These are phyloP conservation scores for Elsinoe arachidis DNA, from an alignment of 2,329 filamentous ascomycete genomes.

Conservation along the genomic window DNA sequence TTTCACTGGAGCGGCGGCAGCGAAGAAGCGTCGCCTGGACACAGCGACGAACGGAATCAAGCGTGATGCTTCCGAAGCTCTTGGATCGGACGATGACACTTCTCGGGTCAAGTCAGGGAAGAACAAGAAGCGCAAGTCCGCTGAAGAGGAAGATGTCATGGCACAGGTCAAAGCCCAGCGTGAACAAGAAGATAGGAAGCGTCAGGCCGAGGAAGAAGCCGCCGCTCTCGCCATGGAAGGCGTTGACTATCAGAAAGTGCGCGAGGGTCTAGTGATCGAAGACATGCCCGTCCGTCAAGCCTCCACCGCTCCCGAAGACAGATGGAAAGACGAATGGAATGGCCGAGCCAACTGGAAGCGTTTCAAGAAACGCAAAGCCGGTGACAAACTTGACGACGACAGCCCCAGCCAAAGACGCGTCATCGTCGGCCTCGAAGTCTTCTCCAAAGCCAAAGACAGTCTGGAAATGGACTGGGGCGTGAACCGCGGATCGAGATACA, in stretches of 20 bases:
- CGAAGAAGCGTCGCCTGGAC: constrained; percentile 69
- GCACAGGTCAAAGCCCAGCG: constrained; percentile 48
- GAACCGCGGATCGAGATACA: background rate
- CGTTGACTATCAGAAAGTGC: constrained; percentile 63
- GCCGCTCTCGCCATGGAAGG: constrained; percentile 49
- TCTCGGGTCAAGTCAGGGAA: constrained; percentile 11
- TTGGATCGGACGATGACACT: constrained; percentile 14
- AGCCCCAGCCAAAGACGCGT: constrained; percentile 44
- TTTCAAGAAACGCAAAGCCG: constrained; percentile 51
- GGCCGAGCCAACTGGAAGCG: constrained; percentile 93
- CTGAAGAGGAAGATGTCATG: constrained; percentile 55
- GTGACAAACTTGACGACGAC: constrained; percentile 22
- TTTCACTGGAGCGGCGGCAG: constrained; percentile 64
- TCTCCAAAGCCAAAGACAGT: constrained; percentile 2
- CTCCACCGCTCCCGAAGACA: constrained; percentile 9
- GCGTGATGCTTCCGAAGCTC: constrained; percentile 21
- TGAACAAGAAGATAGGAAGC: constrained; percentile 45
- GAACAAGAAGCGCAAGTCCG: constrained; percentile 34
- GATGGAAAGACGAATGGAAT: constrained; percentile 84
- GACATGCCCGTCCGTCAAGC: constrained; percentile 53
- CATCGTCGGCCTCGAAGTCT: constrained; percentile 62
- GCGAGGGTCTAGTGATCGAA: constrained; percentile 66
- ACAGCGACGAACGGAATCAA: constrained; percentile 38
- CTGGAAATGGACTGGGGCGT: constrained; percentile 5
- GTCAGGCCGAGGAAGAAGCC: constrained; percentile 57